phyloP scores from a whole-genome alignment of 2,329 filamentous ascomycete species.

The Colletotrichum chlorophyti region DNA sequence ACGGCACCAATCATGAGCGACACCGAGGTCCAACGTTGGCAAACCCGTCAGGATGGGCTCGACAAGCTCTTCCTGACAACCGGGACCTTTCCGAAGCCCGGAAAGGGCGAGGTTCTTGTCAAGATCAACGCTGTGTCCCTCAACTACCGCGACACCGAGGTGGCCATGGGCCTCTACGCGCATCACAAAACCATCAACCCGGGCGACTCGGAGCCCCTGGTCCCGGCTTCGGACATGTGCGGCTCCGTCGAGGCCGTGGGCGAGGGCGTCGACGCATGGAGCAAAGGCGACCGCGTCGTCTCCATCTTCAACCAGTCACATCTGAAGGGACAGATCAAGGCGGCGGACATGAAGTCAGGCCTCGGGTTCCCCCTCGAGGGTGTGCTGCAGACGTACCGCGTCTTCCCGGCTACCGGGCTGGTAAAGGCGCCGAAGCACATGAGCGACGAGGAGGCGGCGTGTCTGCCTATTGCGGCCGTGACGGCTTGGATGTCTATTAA shows the following conservation, averaged over 20 bases:
- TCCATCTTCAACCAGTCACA: constrained; percentile 67
- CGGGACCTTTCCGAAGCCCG: constrained; percentile 52
- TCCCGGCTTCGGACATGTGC: constrained; percentile 76
- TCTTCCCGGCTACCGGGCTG: constrained; percentile 63
- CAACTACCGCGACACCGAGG: constrained; percentile 60
- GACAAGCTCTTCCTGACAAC: constrained; percentile 56
- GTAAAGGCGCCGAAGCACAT: constrained; percentile 64
- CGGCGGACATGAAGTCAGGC: constrained; percentile 60
- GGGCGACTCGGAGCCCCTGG: constrained; percentile 49
- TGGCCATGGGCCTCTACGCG: constrained; percentile 70
- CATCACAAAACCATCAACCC: constrained; percentile 63
- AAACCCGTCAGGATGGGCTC: constrained; percentile 60
- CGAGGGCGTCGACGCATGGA: constrained; percentile 49
- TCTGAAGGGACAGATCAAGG: constrained; percentile 64
- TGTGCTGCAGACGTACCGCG: constrained; percentile 64
- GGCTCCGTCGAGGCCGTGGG: constrained; percentile 61
- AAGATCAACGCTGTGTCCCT: constrained; percentile 53
- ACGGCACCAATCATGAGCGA: constrained; percentile 7
- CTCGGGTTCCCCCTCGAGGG: constrained; percentile 67
- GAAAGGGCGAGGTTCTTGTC: constrained; percentile 58
- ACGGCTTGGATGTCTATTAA: constrained; percentile 73
- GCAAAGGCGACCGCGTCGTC: constrained; percentile 69
- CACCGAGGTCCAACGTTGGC: constrained; percentile 53
- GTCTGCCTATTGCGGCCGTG: constrained; percentile 65
- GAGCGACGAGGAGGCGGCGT: constrained; percentile 64